These are phyloP conservation scores for Yamadazyma dendronema DNA, from an alignment of 1,139 yeast species.

Conservation along the genomic window DNA sequence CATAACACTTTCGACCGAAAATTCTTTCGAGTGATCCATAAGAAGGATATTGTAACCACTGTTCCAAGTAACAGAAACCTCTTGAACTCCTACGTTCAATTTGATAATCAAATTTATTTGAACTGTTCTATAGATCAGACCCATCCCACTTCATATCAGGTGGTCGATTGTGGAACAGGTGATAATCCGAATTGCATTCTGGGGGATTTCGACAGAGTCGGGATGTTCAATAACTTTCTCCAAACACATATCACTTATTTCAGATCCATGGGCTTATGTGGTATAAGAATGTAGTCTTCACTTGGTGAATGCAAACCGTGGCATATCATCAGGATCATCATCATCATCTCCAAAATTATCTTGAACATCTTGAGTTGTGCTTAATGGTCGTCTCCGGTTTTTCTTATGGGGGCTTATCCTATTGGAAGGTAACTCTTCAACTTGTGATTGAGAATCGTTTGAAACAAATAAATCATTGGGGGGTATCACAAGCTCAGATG, in stretches of 20 bases:
- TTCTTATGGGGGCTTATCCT: constrained; percentile 4
- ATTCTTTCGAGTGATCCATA: constrained; percentile 43
- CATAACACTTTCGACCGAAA: constrained; percentile 27
- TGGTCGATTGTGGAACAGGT: constrained; percentile 31
- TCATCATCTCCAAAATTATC: constrained; percentile 32
- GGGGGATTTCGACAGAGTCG: constrained; percentile 27
- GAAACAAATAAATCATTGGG: constrained; percentile 9
- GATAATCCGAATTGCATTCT: constrained; percentile 38
- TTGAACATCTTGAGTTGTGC: constrained; percentile 5
- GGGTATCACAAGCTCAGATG: constrained; percentile 4
- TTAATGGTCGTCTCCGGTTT: neutral
- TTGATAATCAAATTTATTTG: constrained; percentile 46
- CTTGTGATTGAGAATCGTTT: constrained; percentile 8
- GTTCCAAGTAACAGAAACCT: constrained; percentile 34
- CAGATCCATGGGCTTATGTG: constrained; percentile 48
- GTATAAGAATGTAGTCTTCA: constrained; percentile 20
- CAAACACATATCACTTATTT: constrained; percentile 49
- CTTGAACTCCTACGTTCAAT: constrained; percentile 34
- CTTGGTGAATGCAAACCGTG: constrained; percentile 33
- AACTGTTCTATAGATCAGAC: constrained; percentile 31
- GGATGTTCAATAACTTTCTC: constrained; percentile 25
- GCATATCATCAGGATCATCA: constrained; percentile 35
- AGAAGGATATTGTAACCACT: constrained; percentile 44
- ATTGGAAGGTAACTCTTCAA: constrained; percentile 5
- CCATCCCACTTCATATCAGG: constrained; percentile 27